Conservation (phyloP, 1,284 basidiomycete species). For the Heterobasidion irregulare region DNA sequence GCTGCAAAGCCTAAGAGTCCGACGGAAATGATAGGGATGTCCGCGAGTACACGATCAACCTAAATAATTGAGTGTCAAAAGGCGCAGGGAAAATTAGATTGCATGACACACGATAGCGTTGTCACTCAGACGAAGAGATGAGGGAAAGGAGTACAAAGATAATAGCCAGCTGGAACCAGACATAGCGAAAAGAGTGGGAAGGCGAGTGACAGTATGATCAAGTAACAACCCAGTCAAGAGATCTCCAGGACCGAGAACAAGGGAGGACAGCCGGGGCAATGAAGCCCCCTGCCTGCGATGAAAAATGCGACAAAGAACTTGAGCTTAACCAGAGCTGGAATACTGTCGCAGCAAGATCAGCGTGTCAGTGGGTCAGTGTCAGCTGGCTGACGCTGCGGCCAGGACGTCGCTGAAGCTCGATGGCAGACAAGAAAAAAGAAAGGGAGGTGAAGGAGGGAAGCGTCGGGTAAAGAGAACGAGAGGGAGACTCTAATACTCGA, state of each 20-base stretch:
- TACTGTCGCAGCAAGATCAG: not conserved
- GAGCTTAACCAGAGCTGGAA: not conserved
- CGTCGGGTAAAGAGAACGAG: not conserved
- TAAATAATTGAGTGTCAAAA: slow-evolving; percentile 2
- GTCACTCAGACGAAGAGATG: slow-evolving; percentile 12
- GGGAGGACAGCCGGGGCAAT: not conserved
- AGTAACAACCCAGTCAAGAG: not conserved
- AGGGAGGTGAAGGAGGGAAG: not conserved
- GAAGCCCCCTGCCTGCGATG: slow-evolving; percentile 1
- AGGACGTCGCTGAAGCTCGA: not conserved
- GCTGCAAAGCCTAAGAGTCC: slow-evolving; percentile 61
- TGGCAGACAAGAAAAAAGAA: not conserved
- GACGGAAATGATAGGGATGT: slow-evolving; percentile 60
- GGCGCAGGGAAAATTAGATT: not conserved
- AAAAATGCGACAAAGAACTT: not conserved
- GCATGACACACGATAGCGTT: slow-evolving; percentile 16
- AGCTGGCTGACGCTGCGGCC: slow-evolving; percentile 3
- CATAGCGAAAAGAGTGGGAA: not conserved
- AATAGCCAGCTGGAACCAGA: slow-evolving; percentile 6
- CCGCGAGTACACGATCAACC: slow-evolving; percentile 35
- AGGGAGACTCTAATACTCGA: not conserved
- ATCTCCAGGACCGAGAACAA: slow-evolving; percentile 6
- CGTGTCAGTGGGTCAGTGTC: not conserved
- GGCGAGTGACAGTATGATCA: not conserved
- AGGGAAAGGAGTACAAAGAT: slow-evolving; percentile 8